phyloP scores from a whole-genome alignment of 139 green algal species.

The Chlorella sp. region DNA sequence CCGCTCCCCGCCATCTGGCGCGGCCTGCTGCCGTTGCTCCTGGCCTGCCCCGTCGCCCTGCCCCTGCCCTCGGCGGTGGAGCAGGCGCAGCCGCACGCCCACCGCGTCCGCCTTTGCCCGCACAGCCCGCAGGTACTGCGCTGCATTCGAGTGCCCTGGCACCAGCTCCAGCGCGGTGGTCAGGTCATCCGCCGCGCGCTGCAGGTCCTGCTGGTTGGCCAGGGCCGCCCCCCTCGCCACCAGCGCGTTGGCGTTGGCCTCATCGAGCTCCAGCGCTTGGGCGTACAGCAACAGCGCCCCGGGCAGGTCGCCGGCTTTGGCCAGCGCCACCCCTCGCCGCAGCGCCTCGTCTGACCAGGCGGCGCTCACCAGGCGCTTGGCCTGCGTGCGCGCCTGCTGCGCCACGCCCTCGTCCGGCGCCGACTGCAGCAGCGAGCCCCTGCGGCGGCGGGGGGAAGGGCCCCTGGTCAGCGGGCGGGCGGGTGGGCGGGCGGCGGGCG shows the following conservation, averaged over 20 bases:
- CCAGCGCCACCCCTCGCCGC: conserved; percentile 11
- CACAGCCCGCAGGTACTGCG: conserved; percentile 24
- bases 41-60: background rate
- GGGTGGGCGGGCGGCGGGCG: too few species aligned
- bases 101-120: background rate
- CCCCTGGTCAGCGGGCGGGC: too few species aligned
- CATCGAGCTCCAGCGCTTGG: conserved; percentile 38
- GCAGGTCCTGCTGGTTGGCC: conserved; percentile 27
- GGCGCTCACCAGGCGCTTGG: background rate
- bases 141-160: conserved; percentile 28
- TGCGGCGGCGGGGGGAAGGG: background rate
- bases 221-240: conserved; percentile 33
- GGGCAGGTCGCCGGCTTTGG: conserved; percentile 5
- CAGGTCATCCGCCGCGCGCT: conserved; percentile 26
- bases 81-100: background rate
- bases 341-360: conserved; percentile 34
- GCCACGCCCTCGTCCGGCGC: conserved; percentile 3
- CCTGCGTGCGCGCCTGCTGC: conserved; percentile 3
- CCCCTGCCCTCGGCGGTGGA: background rate
- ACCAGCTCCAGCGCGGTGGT: conserved; percentile 28
- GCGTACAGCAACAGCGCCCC: conserved; percentile 23
- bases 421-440: background rate
- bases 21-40: background rate
- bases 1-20: background rate
- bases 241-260: conserved; percentile 25